These are phyloP conservation scores for Diaporthe amygdali DNA, from an alignment of 2,329 filamentous ascomycete genomes.

Conservation along the genomic window DNA sequence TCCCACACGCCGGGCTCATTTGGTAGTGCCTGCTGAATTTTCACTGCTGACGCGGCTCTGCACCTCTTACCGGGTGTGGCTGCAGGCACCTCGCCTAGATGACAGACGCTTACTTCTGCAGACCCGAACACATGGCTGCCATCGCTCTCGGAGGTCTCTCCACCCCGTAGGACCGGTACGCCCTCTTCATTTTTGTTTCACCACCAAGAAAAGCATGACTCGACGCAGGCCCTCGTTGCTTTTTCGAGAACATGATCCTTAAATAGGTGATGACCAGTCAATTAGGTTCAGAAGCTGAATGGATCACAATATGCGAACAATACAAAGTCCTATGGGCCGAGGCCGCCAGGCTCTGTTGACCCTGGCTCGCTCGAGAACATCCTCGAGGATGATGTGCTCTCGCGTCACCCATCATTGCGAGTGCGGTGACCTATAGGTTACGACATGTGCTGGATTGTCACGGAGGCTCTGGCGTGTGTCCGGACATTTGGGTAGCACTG, in stretches of 20 bases:
- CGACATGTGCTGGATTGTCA: background rate
- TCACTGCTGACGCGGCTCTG: slow-evolving; percentile 8
- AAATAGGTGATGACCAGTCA: background rate
- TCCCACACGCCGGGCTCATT: background rate
- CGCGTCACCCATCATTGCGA: background rate
- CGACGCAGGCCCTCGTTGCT: background rate
- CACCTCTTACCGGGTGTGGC: background rate
- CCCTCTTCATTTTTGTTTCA: background rate
- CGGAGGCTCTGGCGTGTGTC: slow-evolving; percentile 7
- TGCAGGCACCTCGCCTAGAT: background rate
- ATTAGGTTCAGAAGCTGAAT: background rate
- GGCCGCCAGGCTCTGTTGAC: background rate
- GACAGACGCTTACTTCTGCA: background rate
- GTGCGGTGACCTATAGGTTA: background rate
- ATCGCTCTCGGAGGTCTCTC: background rate
- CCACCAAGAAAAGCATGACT: background rate
- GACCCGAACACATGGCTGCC: background rate
- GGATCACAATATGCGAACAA: background rate
- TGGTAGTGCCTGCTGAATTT: background rate
- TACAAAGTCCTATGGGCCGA: background rate
- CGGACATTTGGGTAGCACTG: slow-evolving; percentile 2
- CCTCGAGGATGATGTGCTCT: slow-evolving; percentile 14
- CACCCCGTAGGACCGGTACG: background rate
- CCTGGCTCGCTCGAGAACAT: background rate
- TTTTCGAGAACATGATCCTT: background rate